Evolutionary conservation across 257 asterid species (phyloP), one percentile per base, ranked within the genome.

Genomic region (Petunia axillaris): DNA sequence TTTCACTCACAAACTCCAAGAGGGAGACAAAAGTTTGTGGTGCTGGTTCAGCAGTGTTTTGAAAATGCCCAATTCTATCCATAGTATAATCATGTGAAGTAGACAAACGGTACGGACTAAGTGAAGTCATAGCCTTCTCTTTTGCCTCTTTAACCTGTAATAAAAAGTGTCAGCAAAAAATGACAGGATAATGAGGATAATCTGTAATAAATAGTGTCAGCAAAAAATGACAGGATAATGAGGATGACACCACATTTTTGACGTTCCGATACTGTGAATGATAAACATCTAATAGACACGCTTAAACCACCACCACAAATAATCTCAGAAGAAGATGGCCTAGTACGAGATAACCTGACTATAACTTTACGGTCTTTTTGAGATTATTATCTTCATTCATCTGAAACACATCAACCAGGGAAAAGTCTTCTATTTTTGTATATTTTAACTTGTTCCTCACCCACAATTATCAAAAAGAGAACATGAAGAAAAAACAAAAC

Each of bases 1-100:
- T 90, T 88, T 90, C 99, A 90, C 97, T 89, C 83, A 96, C 94
- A 87, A 96, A 94, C 94, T 92, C 97, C 86, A 96, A 85, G 74
- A 96, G 90, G 75, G 97, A 93, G 79, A 94, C 89, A 88, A 92
- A 96, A 82, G 97, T 87, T 83, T 90, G 96, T 39, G 81, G 84
- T 16, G 86, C 87, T 81, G 83, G 80, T 77, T 85, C 94, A 84
- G 73, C 44, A 79, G 88, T 82, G 84, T 89, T 94, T 36, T 84
- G 95, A 76, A 90, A 80, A 86, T 73, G 88, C 35, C 81, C 85
- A 83, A 89, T 83, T 80, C 89, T 86, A 80, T 90, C 97, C 65
- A 82, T 81, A 86, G 83, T 85, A 85, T 85, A 91, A 86, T 84
- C 89, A 82, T 89, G 96, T 25, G 88, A 79, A 78, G 84, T 66